phyloP scores from a whole-genome alignment of 805 yeast species.

The Kockiozyma suomiensis region DNA sequence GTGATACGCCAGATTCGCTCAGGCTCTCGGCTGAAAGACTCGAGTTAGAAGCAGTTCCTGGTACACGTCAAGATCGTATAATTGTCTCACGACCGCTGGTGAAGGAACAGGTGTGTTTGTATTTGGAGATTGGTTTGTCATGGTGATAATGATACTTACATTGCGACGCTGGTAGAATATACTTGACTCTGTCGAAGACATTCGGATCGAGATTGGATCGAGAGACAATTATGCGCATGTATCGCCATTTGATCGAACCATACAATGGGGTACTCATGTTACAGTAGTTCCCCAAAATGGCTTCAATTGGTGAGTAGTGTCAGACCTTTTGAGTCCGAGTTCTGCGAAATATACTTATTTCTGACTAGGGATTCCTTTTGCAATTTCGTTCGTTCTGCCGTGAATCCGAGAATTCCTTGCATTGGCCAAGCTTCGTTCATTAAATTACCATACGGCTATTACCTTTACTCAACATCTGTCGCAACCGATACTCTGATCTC shows the following conservation, averaged over 20 bases:
- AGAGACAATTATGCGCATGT: conserved; percentile 26
- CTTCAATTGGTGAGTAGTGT: conserved; percentile 17
- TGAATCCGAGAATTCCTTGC: conserved; percentile 14
- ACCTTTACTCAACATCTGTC: conserved; percentile 23
- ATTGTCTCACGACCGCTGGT: conserved; percentile 4
- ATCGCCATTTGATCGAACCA: conserved; percentile 28
- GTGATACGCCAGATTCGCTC: conserved; percentile 29
- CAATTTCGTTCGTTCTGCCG: conserved; percentile 9
- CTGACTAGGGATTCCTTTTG: conserved; percentile 22
- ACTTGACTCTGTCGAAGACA: conserved; percentile 7
- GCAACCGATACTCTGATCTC: neutral
- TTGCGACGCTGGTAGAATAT: no score
- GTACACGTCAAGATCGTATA: conserved; percentile 27
- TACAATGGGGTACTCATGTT: conserved; percentile 28
- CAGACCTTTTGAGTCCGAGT: neutral
- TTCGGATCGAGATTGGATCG: conserved; percentile 26
- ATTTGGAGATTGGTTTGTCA: neutral
- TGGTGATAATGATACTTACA: no score
- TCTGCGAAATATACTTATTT: neutral
- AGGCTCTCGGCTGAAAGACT: conserved; percentile 15
- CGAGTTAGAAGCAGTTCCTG: conserved; percentile 22
- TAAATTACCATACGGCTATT: conserved; percentile 24
- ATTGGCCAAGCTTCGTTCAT: conserved; percentile 25
- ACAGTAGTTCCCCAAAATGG: conserved; percentile 13
- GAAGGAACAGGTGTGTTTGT: conserved; percentile 11